phyloP scores from a whole-genome alignment of 345 rosid genomes.

The Sonneratia caseolaris region DNA sequence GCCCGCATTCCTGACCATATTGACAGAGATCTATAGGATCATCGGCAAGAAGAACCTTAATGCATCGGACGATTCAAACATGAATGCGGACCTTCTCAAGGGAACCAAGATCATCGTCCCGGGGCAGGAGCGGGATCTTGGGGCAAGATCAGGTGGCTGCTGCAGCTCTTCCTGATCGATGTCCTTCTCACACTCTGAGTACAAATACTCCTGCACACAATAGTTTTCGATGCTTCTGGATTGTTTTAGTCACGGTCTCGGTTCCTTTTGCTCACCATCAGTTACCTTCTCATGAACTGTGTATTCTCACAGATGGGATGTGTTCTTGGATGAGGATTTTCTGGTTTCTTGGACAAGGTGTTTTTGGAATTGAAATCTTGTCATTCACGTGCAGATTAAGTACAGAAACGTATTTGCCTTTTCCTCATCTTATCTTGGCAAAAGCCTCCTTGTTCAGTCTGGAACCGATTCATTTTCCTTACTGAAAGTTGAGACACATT shows the following conservation, averaged over 20 bases:
- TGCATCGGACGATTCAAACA: constrained; percentile 37
- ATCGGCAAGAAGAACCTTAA: constrained; percentile 64
- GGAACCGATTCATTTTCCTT: no score
- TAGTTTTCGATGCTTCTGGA: neutral
- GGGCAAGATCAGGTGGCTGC: constrained; percentile 41
- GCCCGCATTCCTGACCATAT: constrained; percentile 53
- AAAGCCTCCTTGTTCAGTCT: no score
- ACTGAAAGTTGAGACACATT: no score
- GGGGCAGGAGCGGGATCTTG: constrained; percentile 25
- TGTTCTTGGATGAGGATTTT: neutral
- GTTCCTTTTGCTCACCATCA: neutral
- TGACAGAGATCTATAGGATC: constrained; percentile 64
- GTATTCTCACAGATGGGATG: neutral
- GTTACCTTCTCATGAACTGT: neutral
- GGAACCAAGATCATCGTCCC: constrained; percentile 72
- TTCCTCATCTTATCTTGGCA: no score
- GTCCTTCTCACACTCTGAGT: neutral
- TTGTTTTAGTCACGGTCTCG: neutral
- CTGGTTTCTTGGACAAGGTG: neutral
- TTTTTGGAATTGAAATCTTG: neutral
- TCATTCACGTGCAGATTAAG: neutral
- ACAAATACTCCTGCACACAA: neutral
- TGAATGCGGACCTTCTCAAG: constrained; percentile 42
- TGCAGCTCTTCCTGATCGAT: constrained; percentile 30
- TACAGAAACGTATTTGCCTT: neutral